These are phyloP conservation scores for Coffea humblotiana DNA, from an alignment of 305 asterid species.

Conservation along the genomic window DNA sequence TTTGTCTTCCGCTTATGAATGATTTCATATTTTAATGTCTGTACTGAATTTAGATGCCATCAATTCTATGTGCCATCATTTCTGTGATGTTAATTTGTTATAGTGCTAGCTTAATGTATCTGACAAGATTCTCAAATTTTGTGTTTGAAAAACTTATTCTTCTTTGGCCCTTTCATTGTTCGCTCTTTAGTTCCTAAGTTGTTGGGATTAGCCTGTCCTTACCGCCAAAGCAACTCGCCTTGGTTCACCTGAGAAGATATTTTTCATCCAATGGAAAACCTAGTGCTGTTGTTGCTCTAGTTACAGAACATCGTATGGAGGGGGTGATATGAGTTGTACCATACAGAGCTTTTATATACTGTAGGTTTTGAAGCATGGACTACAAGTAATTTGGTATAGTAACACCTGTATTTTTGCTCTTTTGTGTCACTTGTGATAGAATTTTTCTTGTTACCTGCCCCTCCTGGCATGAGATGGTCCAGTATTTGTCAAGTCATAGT, in stretches of 20 bases:
- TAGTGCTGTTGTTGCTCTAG: not conserved
- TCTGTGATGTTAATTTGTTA: not conserved
- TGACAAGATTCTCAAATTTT: not conserved
- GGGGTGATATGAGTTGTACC: not conserved
- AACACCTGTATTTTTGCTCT: not conserved
- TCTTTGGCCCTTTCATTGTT: not conserved
- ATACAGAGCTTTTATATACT: not conserved
- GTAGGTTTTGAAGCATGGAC: not conserved
- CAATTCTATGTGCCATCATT: not conserved
- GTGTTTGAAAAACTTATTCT: not conserved
- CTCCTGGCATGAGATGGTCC: not conserved
- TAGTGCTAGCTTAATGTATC: not conserved
- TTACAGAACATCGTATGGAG: not conserved
- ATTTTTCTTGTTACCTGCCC: not conserved
- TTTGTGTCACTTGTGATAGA: not conserved
- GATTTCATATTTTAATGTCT: not conserved
- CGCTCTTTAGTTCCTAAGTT: not conserved
- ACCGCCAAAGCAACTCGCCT: not conserved
- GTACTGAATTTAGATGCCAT: not conserved
- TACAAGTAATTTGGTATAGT: slow-evolving; percentile 3
- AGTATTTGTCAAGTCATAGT: not conserved
- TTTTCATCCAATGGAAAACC: not conserved
- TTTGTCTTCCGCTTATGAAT: no score
- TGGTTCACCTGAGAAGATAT: not conserved
- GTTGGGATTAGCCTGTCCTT: not conserved